Base-by-base conservation (phyloP, 495 filamentous ascomycete species). In the Ramalina intermedia region DNA sequence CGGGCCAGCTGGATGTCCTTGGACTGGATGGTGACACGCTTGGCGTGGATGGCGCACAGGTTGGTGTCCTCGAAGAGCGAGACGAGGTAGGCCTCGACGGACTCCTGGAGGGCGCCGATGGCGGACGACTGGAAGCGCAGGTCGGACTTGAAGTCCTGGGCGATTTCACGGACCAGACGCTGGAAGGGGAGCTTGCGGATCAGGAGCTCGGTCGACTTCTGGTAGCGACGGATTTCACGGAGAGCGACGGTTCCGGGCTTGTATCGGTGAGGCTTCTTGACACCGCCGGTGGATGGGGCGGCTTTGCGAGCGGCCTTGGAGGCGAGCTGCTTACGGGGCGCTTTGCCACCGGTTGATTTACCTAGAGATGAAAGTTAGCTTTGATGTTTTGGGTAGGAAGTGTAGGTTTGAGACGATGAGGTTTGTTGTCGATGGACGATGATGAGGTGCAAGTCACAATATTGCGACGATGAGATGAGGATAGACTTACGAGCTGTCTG, bases 121-220 rank as follows among this genome's bases (percentile, higher is more conserved):
- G 91, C 91, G 16, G 91, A 99, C 50, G 85, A 93, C 80, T 99
- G 91, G 85, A 99, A 99, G 72, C 91, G 89, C 58, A 99, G 86
- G 62, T 99, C 91, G 62, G 83, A 89, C 83, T 99, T 99, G 87
- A 96, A 99, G 76, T 99, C 91, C 71, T 99, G 91, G 43, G 91
- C 91, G 61, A 99, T 99, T 73, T 99, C 91, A 84, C 91, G 91
- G 55, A 99, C 91, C 64, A 99, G 79, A 76, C 91, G 93, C 81
- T 99, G 91, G 85, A 99, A 99, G 66, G 91, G 91, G 61, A 99
- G 87, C 87, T 99, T 99, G 81, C 91, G 91, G 81, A 99, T 99
- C 62, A 99, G 71, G 53, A 99, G 90, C 86, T 99, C 91, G 63
- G 91, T 99, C 60, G 88, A 95, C 81, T 99, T 99, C 81, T 99